Evolutionary conservation across 805 yeast genomes (phyloP).

Genomic region (Scheffersomyces stipitis): DNA sequence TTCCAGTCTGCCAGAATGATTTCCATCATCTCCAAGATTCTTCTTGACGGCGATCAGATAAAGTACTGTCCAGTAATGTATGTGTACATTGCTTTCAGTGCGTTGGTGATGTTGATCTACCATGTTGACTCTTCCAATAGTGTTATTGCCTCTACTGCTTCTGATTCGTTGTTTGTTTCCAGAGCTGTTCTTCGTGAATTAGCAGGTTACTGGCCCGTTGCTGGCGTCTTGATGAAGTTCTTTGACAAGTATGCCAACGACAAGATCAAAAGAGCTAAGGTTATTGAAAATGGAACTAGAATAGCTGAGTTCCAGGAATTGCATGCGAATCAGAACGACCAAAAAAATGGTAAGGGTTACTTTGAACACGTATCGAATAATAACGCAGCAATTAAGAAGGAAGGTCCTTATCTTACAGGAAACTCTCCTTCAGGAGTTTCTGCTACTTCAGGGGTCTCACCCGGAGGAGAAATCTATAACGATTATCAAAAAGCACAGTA

Average conservation of each 20-base stretch:
- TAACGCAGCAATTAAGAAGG: neutral
- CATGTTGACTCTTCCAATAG: conserved; percentile 52
- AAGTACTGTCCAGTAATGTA: conserved; percentile 56
- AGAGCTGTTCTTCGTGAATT: conserved; percentile 39
- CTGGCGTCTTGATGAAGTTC: conserved; percentile 33
- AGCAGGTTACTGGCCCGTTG: conserved; percentile 40
- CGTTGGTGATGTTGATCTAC: conserved; percentile 69
- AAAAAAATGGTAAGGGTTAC: conserved; percentile 14
- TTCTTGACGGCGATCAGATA: conserved; percentile 50
- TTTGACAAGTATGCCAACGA: conserved; percentile 45
- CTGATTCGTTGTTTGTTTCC: conserved; percentile 40
- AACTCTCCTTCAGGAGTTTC: conserved; percentile 8
- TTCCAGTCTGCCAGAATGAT: conserved; percentile 81
- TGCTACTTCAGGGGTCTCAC: conserved; percentile 26
- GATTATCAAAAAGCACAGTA: conserved; percentile 4
- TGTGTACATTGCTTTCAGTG: conserved; percentile 59
- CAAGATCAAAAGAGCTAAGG: conserved; percentile 39
- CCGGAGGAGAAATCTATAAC: conserved; percentile 22
- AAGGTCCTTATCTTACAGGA: conserved; percentile 10
- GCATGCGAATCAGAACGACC: conserved; percentile 21
- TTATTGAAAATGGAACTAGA: conserved; percentile 38
- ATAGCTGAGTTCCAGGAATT: conserved; percentile 40
- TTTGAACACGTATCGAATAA: conserved; percentile 8
- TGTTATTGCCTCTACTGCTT: conserved; percentile 41
- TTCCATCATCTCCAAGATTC: conserved; percentile 57